Percentiles rank a stretch among this genome's conserved stretches.
These are phyloP conservation scores for Ganoderma multipileum DNA, from an alignment of 1,284 basidiomycete genomes.

Conservation along the genomic window DNA sequence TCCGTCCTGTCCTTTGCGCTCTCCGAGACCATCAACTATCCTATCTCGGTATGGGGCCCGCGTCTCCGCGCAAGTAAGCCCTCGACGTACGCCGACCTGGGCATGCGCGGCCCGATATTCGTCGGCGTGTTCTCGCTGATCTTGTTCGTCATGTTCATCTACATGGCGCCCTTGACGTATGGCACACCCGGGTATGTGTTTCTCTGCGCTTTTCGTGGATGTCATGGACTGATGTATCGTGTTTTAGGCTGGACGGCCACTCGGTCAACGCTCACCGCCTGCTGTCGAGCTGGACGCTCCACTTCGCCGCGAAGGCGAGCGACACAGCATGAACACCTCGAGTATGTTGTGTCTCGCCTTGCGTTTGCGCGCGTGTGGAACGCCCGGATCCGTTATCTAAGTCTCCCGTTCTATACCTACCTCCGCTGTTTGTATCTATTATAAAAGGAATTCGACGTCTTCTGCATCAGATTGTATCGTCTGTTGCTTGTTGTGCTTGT, in stretches of 20 bases:
- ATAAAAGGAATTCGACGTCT: slow-evolving; percentile 6
- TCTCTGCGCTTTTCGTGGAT: neutral
- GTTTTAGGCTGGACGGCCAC: neutral
- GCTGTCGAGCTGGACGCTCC: slow-evolving; percentile 82
- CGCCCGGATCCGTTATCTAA: neutral
- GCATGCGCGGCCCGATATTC: slow-evolving; percentile 70
- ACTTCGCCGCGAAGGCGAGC: slow-evolving; percentile 75
- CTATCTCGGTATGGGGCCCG: slow-evolving; percentile 76
- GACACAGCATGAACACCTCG: slow-evolving; percentile 13
- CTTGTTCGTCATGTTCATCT: slow-evolving; percentile 76
- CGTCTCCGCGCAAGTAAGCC: slow-evolving; percentile 56
- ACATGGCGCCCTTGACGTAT: slow-evolving; percentile 89
- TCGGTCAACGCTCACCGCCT: slow-evolving; percentile 75
- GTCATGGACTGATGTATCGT: neutral
- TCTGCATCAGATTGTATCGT: neutral
- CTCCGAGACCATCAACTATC: slow-evolving; percentile 93
- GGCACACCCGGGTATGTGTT: slow-evolving; percentile 85
- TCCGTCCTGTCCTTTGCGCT: slow-evolving; percentile 92
- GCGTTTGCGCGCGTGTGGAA: neutral
- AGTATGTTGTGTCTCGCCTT: neutral
- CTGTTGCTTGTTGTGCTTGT: neutral
- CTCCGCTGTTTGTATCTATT: slow-evolving; percentile 1
- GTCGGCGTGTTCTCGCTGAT: slow-evolving; percentile 64
- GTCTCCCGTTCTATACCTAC: neutral
- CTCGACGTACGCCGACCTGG: slow-evolving; percentile 74